Conservation (phyloP, 2,329 filamentous ascomycete genomes). For the Diaporthe ilicicola region DNA sequence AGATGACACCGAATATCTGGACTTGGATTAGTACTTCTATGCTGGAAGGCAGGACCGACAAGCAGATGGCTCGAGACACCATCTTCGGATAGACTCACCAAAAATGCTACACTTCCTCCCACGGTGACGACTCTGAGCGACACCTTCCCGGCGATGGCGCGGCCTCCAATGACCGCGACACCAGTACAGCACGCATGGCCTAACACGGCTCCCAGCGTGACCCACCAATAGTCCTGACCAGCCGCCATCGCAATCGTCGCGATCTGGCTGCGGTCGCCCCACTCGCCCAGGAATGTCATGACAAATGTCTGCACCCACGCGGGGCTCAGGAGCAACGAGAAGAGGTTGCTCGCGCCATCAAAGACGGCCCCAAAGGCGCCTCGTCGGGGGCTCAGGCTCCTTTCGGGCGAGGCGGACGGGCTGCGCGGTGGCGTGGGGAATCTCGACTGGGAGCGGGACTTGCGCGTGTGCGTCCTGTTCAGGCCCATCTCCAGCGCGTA, state of each 20-base stretch:
- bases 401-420: slow-evolving; percentile 77
- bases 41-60: not conserved
- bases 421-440: slow-evolving; percentile 84
- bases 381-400: slow-evolving; percentile 62
- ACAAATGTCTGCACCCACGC: slow-evolving; percentile 99
- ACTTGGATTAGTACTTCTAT: slow-evolving; percentile 17
- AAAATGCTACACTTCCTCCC: slow-evolving; percentile 14
- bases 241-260: slow-evolving; percentile 99
- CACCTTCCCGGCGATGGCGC: slow-evolving; percentile 91
- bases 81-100: slow-evolving; percentile 70
- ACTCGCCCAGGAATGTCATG: slow-evolving; percentile 98
- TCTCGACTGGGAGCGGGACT: slow-evolving; percentile 77
- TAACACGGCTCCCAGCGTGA: slow-evolving; percentile 85
- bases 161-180: slow-evolving; percentile 88
- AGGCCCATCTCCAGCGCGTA: slow-evolving; percentile 85
- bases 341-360: slow-evolving; percentile 82
- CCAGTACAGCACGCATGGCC: slow-evolving; percentile 92
- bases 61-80: not conserved
- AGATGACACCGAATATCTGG: slow-evolving; percentile 81
- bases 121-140: slow-evolving; percentile 77
- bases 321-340: slow-evolving; percentile 87
- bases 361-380: slow-evolving; percentile 50
- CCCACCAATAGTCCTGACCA: slow-evolving; percentile 99
- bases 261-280: slow-evolving; percentile 97
- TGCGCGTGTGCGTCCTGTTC: slow-evolving; percentile 61